phyloP scores from a whole-genome alignment of 1,284 basidiomycete species.

The Cryptococcus sp. region DNA sequence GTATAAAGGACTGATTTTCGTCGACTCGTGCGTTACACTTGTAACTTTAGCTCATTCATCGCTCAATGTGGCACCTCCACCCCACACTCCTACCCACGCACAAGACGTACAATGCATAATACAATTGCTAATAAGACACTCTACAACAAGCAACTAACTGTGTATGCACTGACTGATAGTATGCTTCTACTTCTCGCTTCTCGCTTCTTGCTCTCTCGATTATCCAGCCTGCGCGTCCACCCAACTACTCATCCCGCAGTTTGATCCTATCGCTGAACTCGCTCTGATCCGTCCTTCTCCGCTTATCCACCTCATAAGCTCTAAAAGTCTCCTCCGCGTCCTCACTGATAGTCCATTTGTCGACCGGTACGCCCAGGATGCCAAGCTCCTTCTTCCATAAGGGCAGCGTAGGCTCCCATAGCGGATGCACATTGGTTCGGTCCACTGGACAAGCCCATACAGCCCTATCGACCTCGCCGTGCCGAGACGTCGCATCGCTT shows the following conservation, averaged over 20 bases:
- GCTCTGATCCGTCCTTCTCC: conserved; percentile 27
- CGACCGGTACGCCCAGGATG: conserved; percentile 31
- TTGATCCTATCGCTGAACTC: conserved; percentile 22
- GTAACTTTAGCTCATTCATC: too few species aligned
- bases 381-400: conserved; percentile 42
- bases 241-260: conserved; percentile 31
- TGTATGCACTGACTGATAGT: too few species aligned
- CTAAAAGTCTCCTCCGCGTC: conserved; percentile 47
- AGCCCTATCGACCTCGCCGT: conserved; percentile 33
- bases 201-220: too few species aligned
- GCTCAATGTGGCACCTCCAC: too few species aligned
- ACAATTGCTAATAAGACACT: too few species aligned
- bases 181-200: too few species aligned
- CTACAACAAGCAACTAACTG: too few species aligned
- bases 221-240: too few species aligned
- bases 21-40: too few species aligned
- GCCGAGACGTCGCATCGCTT: conserved; percentile 10
- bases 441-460: conserved; percentile 47
- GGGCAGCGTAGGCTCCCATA: conserved; percentile 49
- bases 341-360: conserved; percentile 31
- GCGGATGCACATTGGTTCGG: conserved; percentile 47
- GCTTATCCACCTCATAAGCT: conserved; percentile 47
- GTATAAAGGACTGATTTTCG: too few species aligned
- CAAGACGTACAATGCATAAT: too few species aligned
- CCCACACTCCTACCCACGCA: too few species aligned